Percentiles rank a stretch among this genome's conserved stretches.
Conservation (phyloP, 116 monocot genomes). For the Thalassia testudinum region DNA sequence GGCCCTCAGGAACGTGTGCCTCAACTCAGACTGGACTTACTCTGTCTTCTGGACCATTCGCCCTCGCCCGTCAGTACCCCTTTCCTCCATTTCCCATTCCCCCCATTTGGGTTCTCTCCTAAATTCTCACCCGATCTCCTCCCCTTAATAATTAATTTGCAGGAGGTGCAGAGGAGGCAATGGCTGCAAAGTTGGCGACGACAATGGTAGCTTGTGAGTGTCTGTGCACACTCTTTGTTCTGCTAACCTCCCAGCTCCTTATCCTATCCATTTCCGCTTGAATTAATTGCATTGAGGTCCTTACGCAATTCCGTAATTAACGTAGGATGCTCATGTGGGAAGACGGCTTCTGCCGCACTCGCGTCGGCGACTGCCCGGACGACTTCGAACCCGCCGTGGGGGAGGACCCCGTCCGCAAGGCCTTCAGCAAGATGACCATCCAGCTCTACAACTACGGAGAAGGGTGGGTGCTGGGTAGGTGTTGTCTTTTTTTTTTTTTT, state of each 20-base stretch:
- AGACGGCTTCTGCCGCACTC: conserved; percentile 85
- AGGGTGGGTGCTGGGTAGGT: conserved; percentile 97
- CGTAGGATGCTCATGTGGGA: conserved; percentile 99
- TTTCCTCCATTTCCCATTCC: conserved; percentile 3
- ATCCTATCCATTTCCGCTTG: neutral
- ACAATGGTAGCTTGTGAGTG: conserved; percentile 92
- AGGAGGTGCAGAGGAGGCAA: conserved; percentile 93
- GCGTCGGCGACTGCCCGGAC: conserved; percentile 49
- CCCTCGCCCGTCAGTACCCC: conserved; percentile 57
- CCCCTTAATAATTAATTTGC: no score
- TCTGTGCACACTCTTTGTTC: neutral
- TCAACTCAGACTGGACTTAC: conserved; percentile 97
- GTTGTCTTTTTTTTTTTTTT: conserved; percentile 9
- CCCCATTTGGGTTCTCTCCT: neutral
- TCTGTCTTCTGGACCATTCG: conserved; percentile 99
- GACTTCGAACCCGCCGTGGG: conserved; percentile 80
- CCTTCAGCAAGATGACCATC: conserved; percentile 99
- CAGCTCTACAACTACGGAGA: conserved; percentile 99
- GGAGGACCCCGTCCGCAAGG: conserved; percentile 72
- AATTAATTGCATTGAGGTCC: neutral
- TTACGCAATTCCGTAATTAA: neutral
- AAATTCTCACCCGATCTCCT: no score
- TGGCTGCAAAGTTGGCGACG: conserved; percentile 97
- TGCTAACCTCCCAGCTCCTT: neutral
- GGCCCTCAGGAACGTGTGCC: conserved; percentile 88